These are phyloP conservation scores for Boletus pseudopeckii DNA, from an alignment of 768 basidiomycete species.

Conservation along the genomic window DNA sequence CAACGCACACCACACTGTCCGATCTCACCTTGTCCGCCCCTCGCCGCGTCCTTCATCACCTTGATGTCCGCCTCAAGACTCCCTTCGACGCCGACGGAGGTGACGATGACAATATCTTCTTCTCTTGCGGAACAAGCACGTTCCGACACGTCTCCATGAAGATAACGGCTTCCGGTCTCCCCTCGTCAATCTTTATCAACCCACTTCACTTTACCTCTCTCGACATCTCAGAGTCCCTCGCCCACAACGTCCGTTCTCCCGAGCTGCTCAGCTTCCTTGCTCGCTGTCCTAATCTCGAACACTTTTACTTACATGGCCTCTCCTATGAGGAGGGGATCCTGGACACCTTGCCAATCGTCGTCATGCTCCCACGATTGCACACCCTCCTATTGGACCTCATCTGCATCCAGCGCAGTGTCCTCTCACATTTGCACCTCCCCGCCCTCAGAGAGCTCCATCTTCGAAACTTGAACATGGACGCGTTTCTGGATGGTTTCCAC, in stretches of 20 bases:
- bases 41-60: constrained; percentile 28
- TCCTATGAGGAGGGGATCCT: constrained; percentile 41
- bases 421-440: constrained; percentile 63
- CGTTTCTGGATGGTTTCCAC: constrained; percentile 32
- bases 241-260: constrained; percentile 41
- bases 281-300: constrained; percentile 58
- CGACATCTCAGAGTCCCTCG: constrained; percentile 50
- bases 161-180: constrained; percentile 48
- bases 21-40: constrained; percentile 19
- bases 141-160: constrained; percentile 46
- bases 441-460: constrained; percentile 59
- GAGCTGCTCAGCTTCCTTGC: constrained; percentile 59
- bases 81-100: constrained; percentile 22
- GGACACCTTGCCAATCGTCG: constrained; percentile 35
- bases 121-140: constrained; percentile 33
- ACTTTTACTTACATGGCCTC: constrained; percentile 54
- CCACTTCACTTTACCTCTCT: constrained; percentile 57
- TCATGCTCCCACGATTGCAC: constrained; percentile 56
- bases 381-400: constrained; percentile 55
- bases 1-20: constrained; percentile 28
- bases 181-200: constrained; percentile 39
- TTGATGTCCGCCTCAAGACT: constrained; percentile 21
- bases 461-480: constrained; percentile 65
- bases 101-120: constrained; percentile 26
- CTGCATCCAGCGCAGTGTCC: constrained; percentile 60